These are phyloP conservation scores for Gossypium lobatum DNA, from an alignment of 441 rosid species.

Conservation along the genomic window DNA sequence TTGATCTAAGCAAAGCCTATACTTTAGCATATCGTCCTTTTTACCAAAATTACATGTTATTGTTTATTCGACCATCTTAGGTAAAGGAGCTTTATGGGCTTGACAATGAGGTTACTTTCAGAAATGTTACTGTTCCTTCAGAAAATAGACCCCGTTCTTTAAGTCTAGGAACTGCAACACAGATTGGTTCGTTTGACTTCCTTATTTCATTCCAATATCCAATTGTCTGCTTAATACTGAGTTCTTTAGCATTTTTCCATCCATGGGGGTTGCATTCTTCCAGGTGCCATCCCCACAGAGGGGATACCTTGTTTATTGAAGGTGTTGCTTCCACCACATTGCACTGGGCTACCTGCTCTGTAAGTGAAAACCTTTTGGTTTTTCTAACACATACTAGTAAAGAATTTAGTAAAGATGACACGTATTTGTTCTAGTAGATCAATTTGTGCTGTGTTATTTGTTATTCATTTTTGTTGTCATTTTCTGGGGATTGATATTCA, in stretches of 20 bases:
- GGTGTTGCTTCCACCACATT: conserved; percentile 86
- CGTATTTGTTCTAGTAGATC: background rate
- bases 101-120: conserved; percentile 58
- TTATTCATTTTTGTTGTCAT: background rate
- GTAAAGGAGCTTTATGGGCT: conserved; percentile 96
- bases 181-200: conserved; percentile 62
- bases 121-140: conserved; percentile 72
- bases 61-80: conserved; percentile 27
- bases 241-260: background rate
- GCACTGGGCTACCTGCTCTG: conserved; percentile 75
- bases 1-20: background rate
- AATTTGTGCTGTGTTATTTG: background rate
- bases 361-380: conserved; percentile 33
- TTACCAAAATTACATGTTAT: background rate
- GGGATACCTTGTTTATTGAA: conserved; percentile 95
- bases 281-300: conserved; percentile 92
- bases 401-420: background rate
- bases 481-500: background rate
- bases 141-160: conserved; percentile 79
- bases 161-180: conserved; percentile 92
- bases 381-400: background rate
- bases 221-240: conserved; percentile 9
- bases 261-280: conserved; percentile 11
- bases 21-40: background rate
- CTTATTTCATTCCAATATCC: conserved; percentile 11